phyloP scores from a whole-genome alignment of 2,329 filamentous ascomycete genomes.

The Dothiorella sarmentorum region DNA sequence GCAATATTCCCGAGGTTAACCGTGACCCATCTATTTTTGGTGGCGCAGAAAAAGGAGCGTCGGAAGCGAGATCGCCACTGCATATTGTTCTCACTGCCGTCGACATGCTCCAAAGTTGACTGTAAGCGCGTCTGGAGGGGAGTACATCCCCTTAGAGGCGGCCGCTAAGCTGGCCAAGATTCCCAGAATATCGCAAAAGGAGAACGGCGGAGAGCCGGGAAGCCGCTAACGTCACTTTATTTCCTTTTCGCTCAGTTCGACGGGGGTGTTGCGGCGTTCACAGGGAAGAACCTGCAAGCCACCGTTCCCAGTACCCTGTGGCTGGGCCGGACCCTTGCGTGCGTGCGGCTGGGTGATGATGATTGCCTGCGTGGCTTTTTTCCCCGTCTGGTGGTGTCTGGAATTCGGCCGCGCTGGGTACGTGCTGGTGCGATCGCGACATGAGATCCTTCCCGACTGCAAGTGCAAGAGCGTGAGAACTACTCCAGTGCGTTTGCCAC shows the following conservation, averaged over 20 bases:
- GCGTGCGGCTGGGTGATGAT: background rate
- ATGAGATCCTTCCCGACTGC: background rate
- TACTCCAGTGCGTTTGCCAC: background rate
- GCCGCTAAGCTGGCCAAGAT: slow-evolving; percentile 9
- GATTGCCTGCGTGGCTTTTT: too few relatives aligned
- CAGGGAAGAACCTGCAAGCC: slow-evolving; percentile 1
- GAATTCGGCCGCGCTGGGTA: background rate
- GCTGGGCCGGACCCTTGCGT: slow-evolving; percentile 11
- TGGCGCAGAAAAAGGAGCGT: background rate
- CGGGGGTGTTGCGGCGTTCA: background rate
- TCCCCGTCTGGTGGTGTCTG: background rate
- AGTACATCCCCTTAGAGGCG: slow-evolving; percentile 2
- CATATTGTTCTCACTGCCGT: background rate
- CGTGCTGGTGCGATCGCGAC: background rate
- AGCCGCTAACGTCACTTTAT: slow-evolving; percentile 5
- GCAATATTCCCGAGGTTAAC: too few relatives aligned
- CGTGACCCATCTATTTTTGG: slow-evolving; percentile 11
- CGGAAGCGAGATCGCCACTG: background rate
- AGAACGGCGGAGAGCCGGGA: slow-evolving; percentile 1
- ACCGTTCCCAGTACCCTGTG: background rate
- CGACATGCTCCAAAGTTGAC: background rate
- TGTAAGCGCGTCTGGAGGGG: background rate
- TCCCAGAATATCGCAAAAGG: background rate
- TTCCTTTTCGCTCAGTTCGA: too few relatives aligned
- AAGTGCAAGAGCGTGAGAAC: slow-evolving; percentile 3